Percentiles rank a stretch among this genome's conserved stretches.
Conservation (phyloP, 2,329 filamentous ascomycete species). For the Cladorrhinum sp. region DNA sequence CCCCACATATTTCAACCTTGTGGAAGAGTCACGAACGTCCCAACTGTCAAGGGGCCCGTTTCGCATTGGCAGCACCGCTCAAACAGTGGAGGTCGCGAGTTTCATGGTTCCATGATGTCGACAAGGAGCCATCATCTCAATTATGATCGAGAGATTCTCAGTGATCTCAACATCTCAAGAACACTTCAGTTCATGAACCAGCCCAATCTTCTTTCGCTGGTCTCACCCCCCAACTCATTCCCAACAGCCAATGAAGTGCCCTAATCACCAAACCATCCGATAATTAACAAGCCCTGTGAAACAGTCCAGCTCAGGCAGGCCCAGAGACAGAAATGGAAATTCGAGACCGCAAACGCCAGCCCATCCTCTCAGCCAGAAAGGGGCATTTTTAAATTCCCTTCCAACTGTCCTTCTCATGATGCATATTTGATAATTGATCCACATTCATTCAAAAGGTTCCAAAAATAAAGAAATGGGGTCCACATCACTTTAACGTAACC, state of each 20-base stretch:
- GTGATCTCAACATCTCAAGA: too few species aligned
- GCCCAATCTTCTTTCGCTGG: too few species aligned
- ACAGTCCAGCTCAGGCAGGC: background rate
- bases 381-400: too few species aligned
- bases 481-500: background rate
- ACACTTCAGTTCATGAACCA: too few species aligned
- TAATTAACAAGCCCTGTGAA: background rate
- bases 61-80: background rate
- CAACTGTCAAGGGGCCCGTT: too few species aligned
- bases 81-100: background rate
- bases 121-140: too few species aligned
- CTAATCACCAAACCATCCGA: background rate
- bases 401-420: too few species aligned
- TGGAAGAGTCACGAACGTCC: background rate
- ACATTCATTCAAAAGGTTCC: too few species aligned
- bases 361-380: background rate
- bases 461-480: background rate
- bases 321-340: background rate
- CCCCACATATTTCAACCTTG: background rate
- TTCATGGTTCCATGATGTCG: background rate
- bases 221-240: too few species aligned
- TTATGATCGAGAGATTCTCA: too few species aligned
- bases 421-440: too few species aligned
- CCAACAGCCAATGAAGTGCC: too few species aligned
- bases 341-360: background rate